Conservation (phyloP, 2,329 filamentous ascomycete species). For the Teratosphaeria destructans region DNA sequence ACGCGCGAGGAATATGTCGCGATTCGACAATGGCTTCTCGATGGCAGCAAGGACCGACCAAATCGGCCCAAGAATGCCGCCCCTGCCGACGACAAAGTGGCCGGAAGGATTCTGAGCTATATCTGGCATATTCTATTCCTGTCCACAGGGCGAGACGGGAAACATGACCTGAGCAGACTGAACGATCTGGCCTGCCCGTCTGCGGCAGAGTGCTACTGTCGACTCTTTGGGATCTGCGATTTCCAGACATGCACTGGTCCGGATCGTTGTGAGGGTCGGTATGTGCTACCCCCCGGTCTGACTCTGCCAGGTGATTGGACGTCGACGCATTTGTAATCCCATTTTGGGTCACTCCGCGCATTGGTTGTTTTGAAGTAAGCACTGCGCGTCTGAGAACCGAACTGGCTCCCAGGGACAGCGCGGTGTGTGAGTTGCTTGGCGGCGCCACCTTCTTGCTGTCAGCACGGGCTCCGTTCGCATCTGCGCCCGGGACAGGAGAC, state of each 20-base stretch:
- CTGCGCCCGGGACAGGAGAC: too few species aligned
- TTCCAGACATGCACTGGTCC: constrained; percentile 15
- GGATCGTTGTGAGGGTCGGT: constrained; percentile 31
- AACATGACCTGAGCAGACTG: constrained; percentile 10
- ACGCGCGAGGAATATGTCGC: constrained; percentile 40
- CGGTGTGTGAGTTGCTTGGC: too few species aligned
- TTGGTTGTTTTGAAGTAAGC: not conserved
- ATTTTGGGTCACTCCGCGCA: too few species aligned
- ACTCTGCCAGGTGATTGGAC: constrained; percentile 21
- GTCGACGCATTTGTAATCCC: not conserved
- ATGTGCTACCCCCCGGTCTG: constrained; percentile 28
- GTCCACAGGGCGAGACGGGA: constrained; percentile 8
- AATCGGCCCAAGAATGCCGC: constrained; percentile 7
- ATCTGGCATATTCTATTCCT: constrained; percentile 42
- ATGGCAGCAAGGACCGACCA: constrained; percentile 17
- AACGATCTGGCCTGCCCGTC: constrained; percentile 30
- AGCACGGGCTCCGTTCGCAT: too few species aligned
- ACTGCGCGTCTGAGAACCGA: not conserved
- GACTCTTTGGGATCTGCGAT: constrained; percentile 32
- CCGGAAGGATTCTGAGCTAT: constrained; percentile 38
- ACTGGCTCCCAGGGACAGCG: too few species aligned
- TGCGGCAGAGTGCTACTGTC: constrained; percentile 36
- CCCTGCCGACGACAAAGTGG: constrained; percentile 31
- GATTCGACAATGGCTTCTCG: constrained; percentile 44
- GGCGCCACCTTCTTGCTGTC: too few species aligned